Evolutionary conservation across 1,284 basidiomycete species (phyloP), one percentile per base, ranked within the genome.

Genomic region (Apiotrichum gamsii): DNA sequence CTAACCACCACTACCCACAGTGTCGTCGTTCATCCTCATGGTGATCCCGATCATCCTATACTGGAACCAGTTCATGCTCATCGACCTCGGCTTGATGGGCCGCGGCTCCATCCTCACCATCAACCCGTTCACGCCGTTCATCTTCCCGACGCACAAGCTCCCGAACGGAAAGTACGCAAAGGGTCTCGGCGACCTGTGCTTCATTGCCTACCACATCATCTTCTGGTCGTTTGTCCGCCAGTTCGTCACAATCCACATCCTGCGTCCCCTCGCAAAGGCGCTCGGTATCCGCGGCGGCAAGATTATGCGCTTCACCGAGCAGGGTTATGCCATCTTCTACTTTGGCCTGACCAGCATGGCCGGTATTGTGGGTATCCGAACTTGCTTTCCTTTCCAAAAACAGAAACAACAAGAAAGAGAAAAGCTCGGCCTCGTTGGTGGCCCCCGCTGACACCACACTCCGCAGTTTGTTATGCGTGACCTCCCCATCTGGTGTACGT

Each of bases 151-250:
- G 8, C 77, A 91, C 60, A 78, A 69, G 16, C 59, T 85, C 24
- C 75, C 82, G 8, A 75, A 77, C 15, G 82, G 70, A 3, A 59
- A 51, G 28, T 95, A 90, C 64, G 77, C 75, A 33, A 95, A 94
- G 71, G 81, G 83, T 16, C 84, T 81, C 60, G 72, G 79, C 59
- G 95, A 98, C 68, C 60, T 95, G 8, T 67, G 79, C 16, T 98
- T 98, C 73, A 68, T 97, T 38, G 78, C 78, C 4, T 96, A 90
- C 72, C 80, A 95, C 70, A 78, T 97, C 69, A 76, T 98, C 35
- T 84, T 96, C 59, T 98, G 87, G 75, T 94, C 90, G 1, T 89
- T 91, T 67, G 65, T 95, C 25, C 83, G 95, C 29, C 91, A 97
- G 72, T 70, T 78, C 28, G 72, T 90, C 59, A 82, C 84, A 9